Evolutionary conservation across 2,329 filamentous ascomycete species (phyloP).

Genomic region (Trichoderma sp.): DNA sequence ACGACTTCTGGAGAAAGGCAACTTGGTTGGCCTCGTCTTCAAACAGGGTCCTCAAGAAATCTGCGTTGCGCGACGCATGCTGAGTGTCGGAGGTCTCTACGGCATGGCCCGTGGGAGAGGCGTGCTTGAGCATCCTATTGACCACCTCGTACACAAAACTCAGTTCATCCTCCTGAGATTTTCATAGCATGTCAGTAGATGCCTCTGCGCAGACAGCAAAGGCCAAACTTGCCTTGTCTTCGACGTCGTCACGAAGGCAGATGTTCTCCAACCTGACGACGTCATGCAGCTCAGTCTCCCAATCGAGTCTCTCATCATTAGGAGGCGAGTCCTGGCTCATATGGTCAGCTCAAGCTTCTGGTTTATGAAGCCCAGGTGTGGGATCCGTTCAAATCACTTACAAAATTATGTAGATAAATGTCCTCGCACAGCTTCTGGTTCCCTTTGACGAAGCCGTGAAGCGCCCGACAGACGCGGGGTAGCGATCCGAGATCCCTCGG

Average conservation of each 20-base stretch:
- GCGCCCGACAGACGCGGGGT: constrained; percentile 52
- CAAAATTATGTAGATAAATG: constrained; percentile 61
- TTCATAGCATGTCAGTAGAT: neutral
- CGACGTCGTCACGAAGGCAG: constrained; percentile 39
- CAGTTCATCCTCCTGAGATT: constrained; percentile 46
- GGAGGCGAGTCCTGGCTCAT: constrained; percentile 34
- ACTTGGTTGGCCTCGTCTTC: constrained; percentile 54
- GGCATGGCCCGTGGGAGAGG: constrained; percentile 42
- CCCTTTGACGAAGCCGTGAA: constrained; percentile 57
- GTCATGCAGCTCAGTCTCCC: constrained; percentile 49
- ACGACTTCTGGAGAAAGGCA: constrained; percentile 65
- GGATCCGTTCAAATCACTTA: constrained; percentile 39
- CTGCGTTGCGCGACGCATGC: constrained; percentile 51
- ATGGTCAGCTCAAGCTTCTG: neutral
- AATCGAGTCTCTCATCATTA: constrained; percentile 44
- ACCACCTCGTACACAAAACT: constrained; percentile 53
- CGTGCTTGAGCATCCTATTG: constrained; percentile 50
- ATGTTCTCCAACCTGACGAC: constrained; percentile 49
- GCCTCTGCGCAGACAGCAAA: too few relatives aligned
- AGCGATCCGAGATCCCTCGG: constrained; percentile 59
- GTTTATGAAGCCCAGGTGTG: neutral
- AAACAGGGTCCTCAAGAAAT: constrained; percentile 51
- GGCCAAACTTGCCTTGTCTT: constrained; percentile 45
- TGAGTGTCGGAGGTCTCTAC: constrained; percentile 42
- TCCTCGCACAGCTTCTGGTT: constrained; percentile 64